Evolutionary conservation across 2,329 filamentous ascomycete species (phyloP).

Genomic region (Fusarium tanahbumbuense): DNA sequence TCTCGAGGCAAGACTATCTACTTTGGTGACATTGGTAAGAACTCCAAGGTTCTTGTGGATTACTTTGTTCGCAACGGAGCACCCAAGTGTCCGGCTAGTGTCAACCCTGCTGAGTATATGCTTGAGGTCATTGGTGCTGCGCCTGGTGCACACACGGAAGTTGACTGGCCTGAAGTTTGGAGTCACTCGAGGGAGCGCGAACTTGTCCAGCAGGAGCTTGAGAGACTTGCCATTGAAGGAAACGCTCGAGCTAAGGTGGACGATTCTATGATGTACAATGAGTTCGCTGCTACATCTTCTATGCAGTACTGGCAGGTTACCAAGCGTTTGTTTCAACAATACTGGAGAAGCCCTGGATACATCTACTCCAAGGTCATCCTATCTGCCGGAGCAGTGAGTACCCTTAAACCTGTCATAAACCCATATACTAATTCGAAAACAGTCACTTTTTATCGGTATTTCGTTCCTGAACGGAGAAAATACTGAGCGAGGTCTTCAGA

Average conservation of each 20-base stretch:
- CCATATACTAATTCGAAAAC: not conserved
- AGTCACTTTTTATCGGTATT: conserved; percentile 73
- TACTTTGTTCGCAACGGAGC: conserved; percentile 74
- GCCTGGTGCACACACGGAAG: conserved; percentile 59
- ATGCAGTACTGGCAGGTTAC: conserved; percentile 52
- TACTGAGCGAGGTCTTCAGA: conserved; percentile 74
- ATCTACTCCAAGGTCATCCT: conserved; percentile 66
- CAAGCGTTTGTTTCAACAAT: conserved; percentile 52
- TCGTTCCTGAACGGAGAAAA: conserved; percentile 72
- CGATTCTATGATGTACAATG: conserved; percentile 37
- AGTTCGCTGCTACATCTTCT: conserved; percentile 48
- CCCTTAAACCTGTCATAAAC: accelerated
- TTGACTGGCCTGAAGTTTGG: conserved; percentile 56
- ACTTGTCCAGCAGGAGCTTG: conserved; percentile 52
- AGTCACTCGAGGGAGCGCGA: conserved; percentile 48
- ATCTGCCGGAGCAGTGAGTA: conserved; percentile 49
- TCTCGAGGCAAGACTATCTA: conserved; percentile 73
- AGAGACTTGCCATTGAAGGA: conserved; percentile 14
- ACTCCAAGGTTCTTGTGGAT: conserved; percentile 63
- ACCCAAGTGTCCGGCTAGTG: conserved; percentile 61
- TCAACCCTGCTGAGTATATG: conserved; percentile 78
- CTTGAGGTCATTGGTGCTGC: conserved; percentile 60
- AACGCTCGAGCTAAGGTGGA: not conserved
- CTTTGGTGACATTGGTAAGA: conserved; percentile 71
- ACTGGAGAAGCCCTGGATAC: conserved; percentile 64